These are phyloP conservation scores for Cryptococcus sp. DNA, from an alignment of 1,284 basidiomycete genomes.

Conservation along the genomic window DNA sequence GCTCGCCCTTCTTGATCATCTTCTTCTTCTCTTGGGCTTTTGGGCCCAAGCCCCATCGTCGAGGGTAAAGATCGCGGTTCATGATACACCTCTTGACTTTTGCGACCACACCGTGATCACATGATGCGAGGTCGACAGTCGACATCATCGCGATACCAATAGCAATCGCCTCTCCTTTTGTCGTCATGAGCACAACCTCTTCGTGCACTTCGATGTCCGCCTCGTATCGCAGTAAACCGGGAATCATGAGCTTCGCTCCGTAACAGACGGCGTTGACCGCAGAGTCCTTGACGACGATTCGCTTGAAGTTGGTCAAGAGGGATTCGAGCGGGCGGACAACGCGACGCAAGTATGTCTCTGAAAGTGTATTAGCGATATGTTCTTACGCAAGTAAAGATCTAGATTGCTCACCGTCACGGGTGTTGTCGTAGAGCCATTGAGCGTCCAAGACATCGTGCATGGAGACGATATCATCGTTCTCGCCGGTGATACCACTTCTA, in stretches of 20 bases:
- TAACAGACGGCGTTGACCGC: constrained; percentile 99
- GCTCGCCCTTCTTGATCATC: constrained; percentile 91
- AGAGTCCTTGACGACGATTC: constrained; percentile 98
- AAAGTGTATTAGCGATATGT: background rate
- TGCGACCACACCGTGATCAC: constrained; percentile 98
- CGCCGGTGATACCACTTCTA: constrained; percentile 90
- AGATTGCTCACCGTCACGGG: constrained; percentile 76
- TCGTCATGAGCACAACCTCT: constrained; percentile 99
- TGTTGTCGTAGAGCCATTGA: constrained; percentile 98
- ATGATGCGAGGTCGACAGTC: constrained; percentile 95
- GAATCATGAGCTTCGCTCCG: constrained; percentile 99
- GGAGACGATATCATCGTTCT: constrained; percentile 97
- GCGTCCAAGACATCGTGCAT: constrained; percentile 99
- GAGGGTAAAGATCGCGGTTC: constrained; percentile 97
- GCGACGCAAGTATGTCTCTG: constrained; percentile 94
- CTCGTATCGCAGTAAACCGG: constrained; percentile 95
- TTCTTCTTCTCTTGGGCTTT: constrained; percentile 98
- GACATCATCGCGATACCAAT: constrained; percentile 98
- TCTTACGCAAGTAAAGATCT: background rate
- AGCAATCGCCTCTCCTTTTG: constrained; percentile 98
- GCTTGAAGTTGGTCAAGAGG: constrained; percentile 93
- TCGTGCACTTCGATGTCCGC: constrained; percentile 93
- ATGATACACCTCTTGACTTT: constrained; percentile 99
- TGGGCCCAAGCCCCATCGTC: constrained; percentile 97
- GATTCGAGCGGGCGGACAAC: constrained; percentile 94